phyloP scores from a whole-genome alignment of 192 early-diverging fungal genomes.

The Mortierella alpina region DNA sequence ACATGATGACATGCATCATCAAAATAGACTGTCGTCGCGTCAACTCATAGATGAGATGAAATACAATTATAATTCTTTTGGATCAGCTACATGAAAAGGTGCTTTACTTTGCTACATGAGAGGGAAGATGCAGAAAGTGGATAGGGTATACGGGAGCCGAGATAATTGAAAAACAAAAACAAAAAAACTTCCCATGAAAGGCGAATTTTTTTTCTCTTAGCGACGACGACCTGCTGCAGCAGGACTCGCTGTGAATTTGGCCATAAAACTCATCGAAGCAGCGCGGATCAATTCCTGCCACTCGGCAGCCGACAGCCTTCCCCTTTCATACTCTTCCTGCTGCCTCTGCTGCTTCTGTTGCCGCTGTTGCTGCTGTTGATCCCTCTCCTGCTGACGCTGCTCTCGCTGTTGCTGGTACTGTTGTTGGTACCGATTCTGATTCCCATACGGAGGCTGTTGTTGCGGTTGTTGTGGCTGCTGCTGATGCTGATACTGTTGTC shows the following conservation, averaged over 20 bases:
- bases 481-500: slow-evolving; percentile 18
- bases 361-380: slow-evolving; percentile 25
- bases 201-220: no score
- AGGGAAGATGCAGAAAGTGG: no score
- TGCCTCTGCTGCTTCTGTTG: slow-evolving; percentile 18
- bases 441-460: background rate
- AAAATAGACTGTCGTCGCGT: no score
- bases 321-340: slow-evolving; percentile 15
- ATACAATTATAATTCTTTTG: no score
- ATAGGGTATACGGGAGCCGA: no score
- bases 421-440: slow-evolving; percentile 18
- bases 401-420: slow-evolving; percentile 28
- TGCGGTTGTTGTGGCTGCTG: slow-evolving; percentile 20
- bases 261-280: slow-evolving; percentile 42
- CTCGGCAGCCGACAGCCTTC: slow-evolving; percentile 34
- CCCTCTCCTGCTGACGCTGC: slow-evolving; percentile 23
- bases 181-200: no score
- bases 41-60: no score
- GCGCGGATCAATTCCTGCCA: slow-evolving; percentile 52
- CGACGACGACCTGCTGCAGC: no score
- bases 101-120: no score
- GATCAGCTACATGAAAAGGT: no score
- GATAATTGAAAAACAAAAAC: no score
- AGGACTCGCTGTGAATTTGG: slow-evolving; percentile 22
- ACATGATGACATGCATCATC: no score